Conservation (phyloP, 176 grass and related monocot genomes). For the Chloris gayana region DNA sequence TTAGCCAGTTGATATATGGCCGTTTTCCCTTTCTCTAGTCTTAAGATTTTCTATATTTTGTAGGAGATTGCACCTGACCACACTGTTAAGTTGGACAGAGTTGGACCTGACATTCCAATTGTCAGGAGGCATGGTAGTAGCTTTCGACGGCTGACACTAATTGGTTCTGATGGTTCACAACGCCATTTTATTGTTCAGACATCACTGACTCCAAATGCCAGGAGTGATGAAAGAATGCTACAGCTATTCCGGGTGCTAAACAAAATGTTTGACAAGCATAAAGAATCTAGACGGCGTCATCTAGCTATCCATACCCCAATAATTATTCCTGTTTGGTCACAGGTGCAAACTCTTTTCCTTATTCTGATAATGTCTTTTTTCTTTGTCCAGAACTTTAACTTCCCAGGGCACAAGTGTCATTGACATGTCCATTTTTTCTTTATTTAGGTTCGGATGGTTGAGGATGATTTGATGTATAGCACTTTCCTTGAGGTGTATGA, state of each 20-base stretch:
- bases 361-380: slow-evolving; percentile 18
- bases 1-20: neutral
- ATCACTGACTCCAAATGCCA: slow-evolving; percentile 95
- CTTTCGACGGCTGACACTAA: slow-evolving; percentile 88
- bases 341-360: slow-evolving; percentile 54
- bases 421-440: slow-evolving; percentile 23
- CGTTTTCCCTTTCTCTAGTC: slow-evolving; percentile 19
- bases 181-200: slow-evolving; percentile 99
- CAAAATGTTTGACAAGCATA: slow-evolving; percentile 99
- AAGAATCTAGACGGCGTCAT: slow-evolving; percentile 91
- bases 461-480: slow-evolving; percentile 99
- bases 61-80: slow-evolving; percentile 98
- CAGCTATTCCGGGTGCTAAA: slow-evolving; percentile 96
- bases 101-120: slow-evolving; percentile 96
- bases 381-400: no score
- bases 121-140: slow-evolving; percentile 98
- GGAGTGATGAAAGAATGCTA: slow-evolving; percentile 98
- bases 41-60: slow-evolving; percentile 33
- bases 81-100: slow-evolving; percentile 95
- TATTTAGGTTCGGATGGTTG: slow-evolving; percentile 97
- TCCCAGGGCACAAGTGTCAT: neutral
- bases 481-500: slow-evolving; percentile 99
- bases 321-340: slow-evolving; percentile 99
- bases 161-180: slow-evolving; percentile 99
- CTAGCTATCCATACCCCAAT: slow-evolving; percentile 95